Evolutionary conservation across 2,329 filamentous ascomycete species (phyloP).

Genomic region (Trichoderma oligosporum): DNA sequence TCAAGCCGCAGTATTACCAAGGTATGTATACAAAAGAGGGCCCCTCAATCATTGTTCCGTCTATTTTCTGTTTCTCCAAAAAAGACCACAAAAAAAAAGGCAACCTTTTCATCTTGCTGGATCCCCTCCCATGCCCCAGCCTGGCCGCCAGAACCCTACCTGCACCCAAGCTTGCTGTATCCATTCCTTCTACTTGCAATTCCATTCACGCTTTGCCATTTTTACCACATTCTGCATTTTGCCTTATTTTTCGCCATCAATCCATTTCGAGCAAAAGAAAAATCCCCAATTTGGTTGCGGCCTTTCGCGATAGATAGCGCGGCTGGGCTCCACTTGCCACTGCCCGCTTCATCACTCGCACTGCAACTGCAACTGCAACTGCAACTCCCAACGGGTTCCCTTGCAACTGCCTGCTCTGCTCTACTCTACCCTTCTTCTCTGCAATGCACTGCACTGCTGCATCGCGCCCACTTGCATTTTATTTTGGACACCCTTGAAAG

Average conservation of each 20-base stretch:
- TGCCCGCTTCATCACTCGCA: slow-evolving; percentile 16
- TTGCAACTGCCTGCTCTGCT: slow-evolving; percentile 20
- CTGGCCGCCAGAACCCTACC: slow-evolving; percentile 9
- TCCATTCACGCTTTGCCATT: background rate
- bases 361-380: background rate
- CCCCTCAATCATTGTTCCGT: slow-evolving; percentile 11
- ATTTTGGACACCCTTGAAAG: slow-evolving; percentile 10
- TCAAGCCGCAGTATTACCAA: background rate
- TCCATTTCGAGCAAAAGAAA: slow-evolving; percentile 13
- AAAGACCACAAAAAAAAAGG: slow-evolving; percentile 15
- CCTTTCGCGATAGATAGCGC: slow-evolving; percentile 19
- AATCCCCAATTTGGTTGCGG: slow-evolving; percentile 28
- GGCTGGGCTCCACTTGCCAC: slow-evolving; percentile 25
- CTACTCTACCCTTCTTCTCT: background rate
- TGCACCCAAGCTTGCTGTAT: slow-evolving; percentile 4
- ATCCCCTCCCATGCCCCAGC: slow-evolving; percentile 15
- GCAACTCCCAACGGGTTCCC: slow-evolving; percentile 21
- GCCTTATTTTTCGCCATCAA: slow-evolving; percentile 7
- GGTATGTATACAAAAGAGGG: slow-evolving; percentile 16
- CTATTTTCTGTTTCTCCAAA: slow-evolving; percentile 1
- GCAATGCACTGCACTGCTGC: slow-evolving; percentile 1
- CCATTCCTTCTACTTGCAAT: slow-evolving; percentile 13
- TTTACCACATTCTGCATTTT: background rate
- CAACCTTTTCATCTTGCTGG: slow-evolving; percentile 5
- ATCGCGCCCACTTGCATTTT: slow-evolving; percentile 19